Evolutionary conservation across 345 rosid genomes (phyloP).

Genomic region (Atalantia buxifolia): DNA sequence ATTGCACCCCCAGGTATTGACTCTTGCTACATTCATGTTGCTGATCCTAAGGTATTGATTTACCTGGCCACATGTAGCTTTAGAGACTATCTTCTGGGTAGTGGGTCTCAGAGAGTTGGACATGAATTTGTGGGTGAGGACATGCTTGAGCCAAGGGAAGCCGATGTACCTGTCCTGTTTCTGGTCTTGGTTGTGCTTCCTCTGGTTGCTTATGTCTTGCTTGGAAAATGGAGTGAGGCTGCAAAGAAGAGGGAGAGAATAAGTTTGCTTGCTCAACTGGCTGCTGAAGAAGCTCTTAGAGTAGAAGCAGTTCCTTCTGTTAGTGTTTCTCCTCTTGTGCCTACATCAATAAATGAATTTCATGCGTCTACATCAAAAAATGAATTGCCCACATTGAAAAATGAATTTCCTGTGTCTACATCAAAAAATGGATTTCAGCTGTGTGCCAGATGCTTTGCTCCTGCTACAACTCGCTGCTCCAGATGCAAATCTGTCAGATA

Average conservation of each 20-base stretch:
- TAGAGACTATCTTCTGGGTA: slow-evolving; percentile 21
- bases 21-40: slow-evolving; percentile 12
- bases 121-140: slow-evolving; percentile 75
- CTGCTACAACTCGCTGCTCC: slow-evolving; percentile 84
- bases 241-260: slow-evolving; percentile 57
- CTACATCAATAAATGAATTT: slow-evolving; percentile 23
- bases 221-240: slow-evolving; percentile 86
- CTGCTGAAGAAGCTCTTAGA: slow-evolving; percentile 73
- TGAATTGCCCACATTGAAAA: neutral
- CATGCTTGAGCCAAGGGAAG: slow-evolving; percentile 97
- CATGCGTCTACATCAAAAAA: neutral
- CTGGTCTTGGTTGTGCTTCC: slow-evolving; percentile 86
- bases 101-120: slow-evolving; percentile 38
- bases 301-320: slow-evolving; percentile 50
- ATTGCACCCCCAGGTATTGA: slow-evolving; percentile 9
- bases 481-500: slow-evolving; percentile 84
- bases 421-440: slow-evolving; percentile 38
- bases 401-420: neutral
- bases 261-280: slow-evolving; percentile 64
- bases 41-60: slow-evolving; percentile 12
- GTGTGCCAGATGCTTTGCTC: slow-evolving; percentile 70
- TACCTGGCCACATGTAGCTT: slow-evolving; percentile 30
- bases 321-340: slow-evolving; percentile 31
- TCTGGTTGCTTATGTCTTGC: slow-evolving; percentile 62
- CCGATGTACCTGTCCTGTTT: slow-evolving; percentile 70